Conservation (phyloP, 345 rosid species). For the Boechera divaricarpa region DNA sequence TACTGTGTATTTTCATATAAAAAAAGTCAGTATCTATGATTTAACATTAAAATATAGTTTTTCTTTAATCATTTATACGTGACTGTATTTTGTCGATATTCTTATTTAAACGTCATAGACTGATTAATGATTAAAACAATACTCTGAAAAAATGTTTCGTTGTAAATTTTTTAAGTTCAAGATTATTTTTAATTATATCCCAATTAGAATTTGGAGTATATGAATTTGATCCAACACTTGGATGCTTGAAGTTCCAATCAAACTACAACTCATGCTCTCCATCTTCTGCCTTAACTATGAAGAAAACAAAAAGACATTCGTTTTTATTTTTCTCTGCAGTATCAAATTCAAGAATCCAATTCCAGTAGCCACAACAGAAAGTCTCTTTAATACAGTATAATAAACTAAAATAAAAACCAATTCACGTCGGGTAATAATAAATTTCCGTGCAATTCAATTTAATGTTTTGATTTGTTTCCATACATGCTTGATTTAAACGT, state of each 20-base stretch:
- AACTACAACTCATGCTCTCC: conserved; percentile 30
- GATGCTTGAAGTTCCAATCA: conserved; percentile 28
- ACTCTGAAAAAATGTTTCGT: too few species aligned
- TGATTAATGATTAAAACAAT: too few species aligned
- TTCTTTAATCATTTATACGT: too few species aligned
- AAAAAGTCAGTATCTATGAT: too few species aligned
- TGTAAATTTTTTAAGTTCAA: neutral
- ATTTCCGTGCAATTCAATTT: neutral
- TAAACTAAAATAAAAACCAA: neutral
- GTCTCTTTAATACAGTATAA: conserved; percentile 23
- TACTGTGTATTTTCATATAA: too few species aligned
- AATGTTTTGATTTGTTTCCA: neutral
- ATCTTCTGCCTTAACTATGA: conserved; percentile 42
- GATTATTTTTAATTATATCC: neutral
- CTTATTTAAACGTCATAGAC: too few species aligned
- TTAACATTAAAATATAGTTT: too few species aligned
- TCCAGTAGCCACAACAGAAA: conserved; percentile 38
- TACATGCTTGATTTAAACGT: neutral
- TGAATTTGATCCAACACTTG: conserved; percentile 10
- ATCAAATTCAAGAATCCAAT: conserved; percentile 49
- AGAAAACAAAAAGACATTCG: conserved; percentile 37
- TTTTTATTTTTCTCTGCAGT: conserved; percentile 10
- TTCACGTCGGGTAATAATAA: neutral
- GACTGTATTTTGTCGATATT: too few species aligned
- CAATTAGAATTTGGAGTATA: neutral